phyloP scores from a whole-genome alignment of 805 yeast species.

The Suhomyces canberraensis region DNA sequence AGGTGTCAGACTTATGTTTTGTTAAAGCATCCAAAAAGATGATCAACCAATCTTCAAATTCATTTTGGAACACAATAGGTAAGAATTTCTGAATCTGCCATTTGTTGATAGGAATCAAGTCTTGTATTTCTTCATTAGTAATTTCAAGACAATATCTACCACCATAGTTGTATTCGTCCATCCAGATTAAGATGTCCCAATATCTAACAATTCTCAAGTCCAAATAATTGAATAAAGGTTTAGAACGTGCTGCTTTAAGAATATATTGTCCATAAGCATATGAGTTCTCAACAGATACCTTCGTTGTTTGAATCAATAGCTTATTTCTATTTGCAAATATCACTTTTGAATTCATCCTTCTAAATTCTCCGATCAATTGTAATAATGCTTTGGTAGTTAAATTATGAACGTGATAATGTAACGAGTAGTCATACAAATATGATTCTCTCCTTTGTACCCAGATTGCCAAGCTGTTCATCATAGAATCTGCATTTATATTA shows the following conservation, averaged over 20 bases:
- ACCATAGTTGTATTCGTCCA: slow-evolving; percentile 86
- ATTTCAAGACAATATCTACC: slow-evolving; percentile 59
- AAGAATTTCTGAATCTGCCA: slow-evolving; percentile 81
- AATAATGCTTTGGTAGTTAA: slow-evolving; percentile 76
- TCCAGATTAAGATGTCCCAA: slow-evolving; percentile 95
- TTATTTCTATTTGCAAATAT: slow-evolving; percentile 79
- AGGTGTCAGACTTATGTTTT: slow-evolving; percentile 46
- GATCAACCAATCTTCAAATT: slow-evolving; percentile 84
- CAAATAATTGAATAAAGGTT: slow-evolving; percentile 77
- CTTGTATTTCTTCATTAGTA: slow-evolving; percentile 42
- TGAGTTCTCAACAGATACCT: slow-evolving; percentile 77
- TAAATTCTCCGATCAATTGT: slow-evolving; percentile 78
- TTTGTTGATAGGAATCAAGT: slow-evolving; percentile 48
- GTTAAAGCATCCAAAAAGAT: slow-evolving; percentile 70
- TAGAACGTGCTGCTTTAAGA: slow-evolving; percentile 71
- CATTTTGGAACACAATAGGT: slow-evolving; percentile 72
- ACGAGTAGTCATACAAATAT: slow-evolving; percentile 66
- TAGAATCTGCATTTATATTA: slow-evolving; percentile 70
- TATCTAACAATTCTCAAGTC: slow-evolving; percentile 71
- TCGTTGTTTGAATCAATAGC: slow-evolving; percentile 68
- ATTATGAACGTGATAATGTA: slow-evolving; percentile 86
- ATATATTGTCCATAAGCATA: slow-evolving; percentile 88
- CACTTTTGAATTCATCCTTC: slow-evolving; percentile 71
- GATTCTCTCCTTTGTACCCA: slow-evolving; percentile 86
- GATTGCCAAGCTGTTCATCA: slow-evolving; percentile 74